Evolutionary conservation across 495 filamentous ascomycete genomes (phyloP), one percentile per base, ranked within the genome.

Genomic region (Podospora appendiculata): DNA sequence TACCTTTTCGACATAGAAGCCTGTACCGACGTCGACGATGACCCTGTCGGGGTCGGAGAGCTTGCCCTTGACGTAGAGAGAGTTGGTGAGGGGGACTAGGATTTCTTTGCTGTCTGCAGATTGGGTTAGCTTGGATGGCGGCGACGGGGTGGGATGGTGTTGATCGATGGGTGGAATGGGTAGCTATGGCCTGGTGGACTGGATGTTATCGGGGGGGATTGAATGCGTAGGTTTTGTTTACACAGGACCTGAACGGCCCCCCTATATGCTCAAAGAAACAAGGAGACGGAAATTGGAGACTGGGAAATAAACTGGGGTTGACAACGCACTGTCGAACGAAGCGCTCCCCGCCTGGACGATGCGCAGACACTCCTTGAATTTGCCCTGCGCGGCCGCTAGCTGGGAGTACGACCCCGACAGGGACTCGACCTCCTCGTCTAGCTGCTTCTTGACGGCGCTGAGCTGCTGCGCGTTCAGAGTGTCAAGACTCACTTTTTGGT

Each of bases 1-100:
- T 53, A 87, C 86, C 80, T 98, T 98, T 72, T 97, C 93, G 51
- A 97, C 87, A 66, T 89, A 96, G 66, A 93, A 98, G 3, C 93
- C 93, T 1, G 93, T 98, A 13, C 93, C 93, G 14, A 98, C 86
- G 73, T 98, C 93, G 18, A 98, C 90, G 42, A 98, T 77, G 10
- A 97, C 90, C 53, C 84, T 85, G 53, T 87, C 80, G 9, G 86
- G 80, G 67, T 85, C 80, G 34, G 89, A 77, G 17, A 97, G 75
- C 16, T 73, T 81, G 6, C 92, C 94, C 44, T 88, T 87, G 12
- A 97, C 90, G 69, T 97, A 98, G 45, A 98, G 81, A 17, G 89
- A 95, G 55, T 86, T 88, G 2, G 93, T 98, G 47, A 98, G 70
- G 0, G 93, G 93, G 16, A 98, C 88, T 6, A 98, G 79, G 48